Evolutionary conservation across 331 rosid species (phyloP).

Genomic region (Spiraea crenata): DNA sequence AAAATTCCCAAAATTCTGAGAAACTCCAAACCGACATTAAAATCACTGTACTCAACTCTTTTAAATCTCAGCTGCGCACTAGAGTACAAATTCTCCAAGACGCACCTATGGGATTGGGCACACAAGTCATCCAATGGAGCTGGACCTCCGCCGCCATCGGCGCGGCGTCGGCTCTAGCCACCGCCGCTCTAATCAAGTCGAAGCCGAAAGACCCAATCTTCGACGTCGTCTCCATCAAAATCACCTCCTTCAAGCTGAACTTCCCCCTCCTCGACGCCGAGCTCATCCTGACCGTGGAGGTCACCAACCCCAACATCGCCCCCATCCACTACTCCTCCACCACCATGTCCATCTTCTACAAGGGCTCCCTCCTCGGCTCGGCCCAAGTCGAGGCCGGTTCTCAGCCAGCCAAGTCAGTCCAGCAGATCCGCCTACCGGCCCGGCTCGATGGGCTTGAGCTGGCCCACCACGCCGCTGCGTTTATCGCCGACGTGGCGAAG

Average conservation of each 20-base stretch:
- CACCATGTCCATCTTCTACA: constrained; percentile 80
- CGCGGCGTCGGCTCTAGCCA: constrained; percentile 69
- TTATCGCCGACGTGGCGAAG: constrained; percentile 54
- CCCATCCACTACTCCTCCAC: constrained; percentile 78
- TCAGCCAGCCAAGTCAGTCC: constrained; percentile 63
- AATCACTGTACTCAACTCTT: too few species aligned
- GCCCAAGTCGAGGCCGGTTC: constrained; percentile 75
- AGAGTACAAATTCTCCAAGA: too few species aligned
- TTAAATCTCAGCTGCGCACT: too few species aligned
- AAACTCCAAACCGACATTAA: too few species aligned
- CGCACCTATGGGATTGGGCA: too few species aligned
- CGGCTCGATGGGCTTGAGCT: constrained; percentile 55
- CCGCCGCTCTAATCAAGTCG: constrained; percentile 46
- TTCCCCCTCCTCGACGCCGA: constrained; percentile 70
- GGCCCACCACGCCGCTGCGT: constrained; percentile 55
- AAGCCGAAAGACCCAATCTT: constrained; percentile 88
- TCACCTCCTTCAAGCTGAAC: constrained; percentile 64
- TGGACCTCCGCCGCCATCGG: constrained; percentile 44
- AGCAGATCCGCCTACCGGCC: constrained; percentile 70
- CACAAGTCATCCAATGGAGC: too few species aligned
- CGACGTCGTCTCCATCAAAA: constrained; percentile 61
- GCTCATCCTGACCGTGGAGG: constrained; percentile 70
- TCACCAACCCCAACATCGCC: constrained; percentile 75
- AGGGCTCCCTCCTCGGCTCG: constrained; percentile 75
- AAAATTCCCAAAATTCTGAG: too few species aligned